Base-by-base conservation (phyloP, 129 eudicot species). In the Flaveria sonorensis region DNA sequence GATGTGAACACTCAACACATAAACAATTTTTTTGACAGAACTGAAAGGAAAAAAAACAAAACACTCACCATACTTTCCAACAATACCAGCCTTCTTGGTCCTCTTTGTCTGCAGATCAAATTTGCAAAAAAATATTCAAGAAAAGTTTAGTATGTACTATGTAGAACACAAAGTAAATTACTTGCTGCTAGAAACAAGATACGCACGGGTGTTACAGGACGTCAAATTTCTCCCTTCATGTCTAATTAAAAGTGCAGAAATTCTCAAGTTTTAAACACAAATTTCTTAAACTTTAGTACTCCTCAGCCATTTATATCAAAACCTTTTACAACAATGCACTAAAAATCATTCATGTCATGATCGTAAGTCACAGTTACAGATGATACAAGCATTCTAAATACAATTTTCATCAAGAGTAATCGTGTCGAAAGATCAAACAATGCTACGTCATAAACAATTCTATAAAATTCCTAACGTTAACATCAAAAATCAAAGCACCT, bases 41-140 rank as follows among this genome's bases (percentile, higher is more conserved):
- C 19, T 19, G 45, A 10, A 11, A 36, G 43, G 3, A n/a, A 19
- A 32, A 19, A 32, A 45, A 56, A 56, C 47, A 62, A 0, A 14
- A 43, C 15, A 77, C 86, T 62, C 75, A 88, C 93, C 93, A 47
- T 88, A 88, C 84, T 88, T 88, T 40, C 92, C 92, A 26, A 87
- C 92, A 55, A 87, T 87, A 6, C 91, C 92, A 3, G 88, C 92
- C 89, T 88, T 88, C 92, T 88, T 88, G 48, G 92, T 88, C 63
- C 89, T 83, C 87, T 88, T 88, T 32, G 92, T 87, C 92, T 88
- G 83, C 79, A 78, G 10, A 63, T 51, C 9, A 71, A 28, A 21
- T 48, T 70, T 46, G 39, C 61, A 71, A 61, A 0, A 45, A 63
- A 57, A 16, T 75, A 74, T 16, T 68, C 71, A 42, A 78, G 10